Conservation (phyloP, 768 basidiomycete species). For the Trametes sanguinea region DNA sequence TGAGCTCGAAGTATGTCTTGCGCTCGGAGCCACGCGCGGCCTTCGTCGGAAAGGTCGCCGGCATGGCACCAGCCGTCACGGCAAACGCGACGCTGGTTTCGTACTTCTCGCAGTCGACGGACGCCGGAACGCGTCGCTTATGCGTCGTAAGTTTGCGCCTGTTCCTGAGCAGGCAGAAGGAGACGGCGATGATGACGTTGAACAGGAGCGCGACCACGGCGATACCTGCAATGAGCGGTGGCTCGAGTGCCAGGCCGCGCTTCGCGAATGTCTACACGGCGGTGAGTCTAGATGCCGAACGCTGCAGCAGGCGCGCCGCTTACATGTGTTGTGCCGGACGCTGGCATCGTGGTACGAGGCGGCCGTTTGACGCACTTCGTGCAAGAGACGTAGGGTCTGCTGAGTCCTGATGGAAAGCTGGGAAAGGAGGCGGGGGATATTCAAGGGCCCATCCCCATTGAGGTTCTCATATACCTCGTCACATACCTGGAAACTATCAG, state of each 20-base stretch:
- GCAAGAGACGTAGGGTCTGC: no score
- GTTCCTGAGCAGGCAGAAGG: conserved; percentile 8
- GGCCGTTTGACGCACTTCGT: neutral
- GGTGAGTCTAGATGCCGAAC: conserved; percentile 13
- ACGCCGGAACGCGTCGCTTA: conserved; percentile 13
- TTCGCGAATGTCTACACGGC: conserved; percentile 13
- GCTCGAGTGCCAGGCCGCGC: conserved; percentile 15
- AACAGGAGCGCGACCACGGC: conserved; percentile 19
- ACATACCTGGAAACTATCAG: conserved; percentile 1
- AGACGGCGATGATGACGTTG: conserved; percentile 17
- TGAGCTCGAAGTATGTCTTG: conserved; percentile 17
- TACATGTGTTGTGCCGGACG: conserved; percentile 13
- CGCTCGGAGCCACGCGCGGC: neutral
- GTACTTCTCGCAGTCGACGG: conserved; percentile 17
- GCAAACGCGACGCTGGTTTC: conserved; percentile 14
- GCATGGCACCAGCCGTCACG: conserved; percentile 8
- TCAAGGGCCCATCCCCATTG: neutral
- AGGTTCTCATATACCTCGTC: conserved; percentile 8
- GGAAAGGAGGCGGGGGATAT: neutral
- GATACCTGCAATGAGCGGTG: conserved; percentile 19
- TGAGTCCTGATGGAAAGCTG: no score
- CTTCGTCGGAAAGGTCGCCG: conserved; percentile 13
- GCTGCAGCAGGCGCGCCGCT: neutral
- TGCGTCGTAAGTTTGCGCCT: conserved; percentile 11
- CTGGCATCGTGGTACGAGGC: conserved; percentile 1